A percentile compares a stretch with the other conserved stretches of the same genome.
These are phyloP conservation scores for Glomus cerebriforme DNA, from an alignment of 192 early-diverging fungal genomes.

Conservation along the genomic window DNA sequence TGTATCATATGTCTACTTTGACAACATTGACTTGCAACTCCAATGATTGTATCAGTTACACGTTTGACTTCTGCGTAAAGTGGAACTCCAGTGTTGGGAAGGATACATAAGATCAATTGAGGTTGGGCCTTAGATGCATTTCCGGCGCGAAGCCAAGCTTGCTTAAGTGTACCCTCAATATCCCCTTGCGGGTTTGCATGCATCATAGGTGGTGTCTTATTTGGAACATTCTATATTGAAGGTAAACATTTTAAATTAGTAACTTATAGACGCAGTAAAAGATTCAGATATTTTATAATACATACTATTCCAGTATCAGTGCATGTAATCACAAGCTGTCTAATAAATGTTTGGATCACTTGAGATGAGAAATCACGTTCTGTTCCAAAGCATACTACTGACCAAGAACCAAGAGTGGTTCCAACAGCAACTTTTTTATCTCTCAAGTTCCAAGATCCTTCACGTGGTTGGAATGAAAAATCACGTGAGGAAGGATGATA, in stretches of 20 bases:
- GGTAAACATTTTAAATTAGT: background rate
- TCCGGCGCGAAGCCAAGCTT: slow-evolving; percentile 71
- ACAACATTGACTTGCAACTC: slow-evolving; percentile 89
- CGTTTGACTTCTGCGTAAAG: slow-evolving; percentile 83
- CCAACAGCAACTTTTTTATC: slow-evolving; percentile 79
- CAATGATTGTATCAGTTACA: slow-evolving; percentile 84
- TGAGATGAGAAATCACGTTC: slow-evolving; percentile 59
- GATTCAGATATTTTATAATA: background rate
- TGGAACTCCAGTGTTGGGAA: slow-evolving; percentile 78
- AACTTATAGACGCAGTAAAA: background rate
- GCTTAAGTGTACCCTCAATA: slow-evolving; percentile 67
- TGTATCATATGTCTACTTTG: slow-evolving; percentile 74
- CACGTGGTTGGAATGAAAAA: slow-evolving; percentile 52
- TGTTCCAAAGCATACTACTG: slow-evolving; percentile 75
- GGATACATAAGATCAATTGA: slow-evolving; percentile 79
- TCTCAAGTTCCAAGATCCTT: slow-evolving; percentile 89
- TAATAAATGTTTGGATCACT: slow-evolving; percentile 7
- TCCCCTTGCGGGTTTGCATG: slow-evolving; percentile 66
- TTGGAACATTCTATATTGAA: slow-evolving; percentile 39
- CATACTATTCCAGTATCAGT: slow-evolving; percentile 62
- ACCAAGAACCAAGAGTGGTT: slow-evolving; percentile 78
- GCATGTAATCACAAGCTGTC: background rate
- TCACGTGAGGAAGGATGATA: slow-evolving; percentile 46
- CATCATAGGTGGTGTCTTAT: slow-evolving; percentile 47
- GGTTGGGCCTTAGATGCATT: slow-evolving; percentile 66